Base-by-base conservation (phyloP, 495 filamentous ascomycete genomes). In the Xylaria venustula region DNA sequence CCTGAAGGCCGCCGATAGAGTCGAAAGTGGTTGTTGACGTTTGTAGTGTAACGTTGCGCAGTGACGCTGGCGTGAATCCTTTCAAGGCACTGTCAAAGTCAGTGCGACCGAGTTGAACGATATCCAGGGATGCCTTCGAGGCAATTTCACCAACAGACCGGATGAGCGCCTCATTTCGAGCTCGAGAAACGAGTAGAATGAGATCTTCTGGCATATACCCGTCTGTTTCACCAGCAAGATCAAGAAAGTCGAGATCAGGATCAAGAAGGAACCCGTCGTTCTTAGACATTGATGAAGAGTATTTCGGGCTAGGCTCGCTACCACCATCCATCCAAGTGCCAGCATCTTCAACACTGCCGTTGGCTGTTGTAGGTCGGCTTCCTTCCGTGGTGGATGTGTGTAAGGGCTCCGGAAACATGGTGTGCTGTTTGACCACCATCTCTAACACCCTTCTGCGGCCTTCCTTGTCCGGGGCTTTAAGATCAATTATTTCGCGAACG, bases 121-220 rank as follows among this genome's bases (percentile, higher is more conserved):
- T 68, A 48, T 71, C 67, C 2, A 70, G 48, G n/a, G 37, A 67
- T 30, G 53, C 41, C 32, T 69, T 60, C 12, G 67, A 72, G 4
- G 71, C 28, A 0, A 68, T 67, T 51, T 77, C 72, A 22, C 76
- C 73, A 23, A 90, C 82, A 23, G 87, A 87, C 14, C 92, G 86
- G 55, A 97, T 94, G 0, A 98, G 79, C 11, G 92, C 90, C 76
- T 98, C 94, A 68, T 88, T 96, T 46, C 93, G 85, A 12, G 94
- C 94, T 55, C 94, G 87, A 46, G 90, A 87, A 32, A 96, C 87
- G 22, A 97, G 85, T 0, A 97, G 80, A 15, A 90, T 85, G 46
- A 98, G 80, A 73, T 98, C 94, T 3, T 92, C 94, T 0, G 94
- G 94, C 92, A 97, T 96, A 71, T 96, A 98, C 2, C 94, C 94